Percentiles rank a stretch among this genome's conserved stretches.
phyloP scores from a whole-genome alignment of 176 grass and related monocot species.

The Dactylis glomerata region DNA sequence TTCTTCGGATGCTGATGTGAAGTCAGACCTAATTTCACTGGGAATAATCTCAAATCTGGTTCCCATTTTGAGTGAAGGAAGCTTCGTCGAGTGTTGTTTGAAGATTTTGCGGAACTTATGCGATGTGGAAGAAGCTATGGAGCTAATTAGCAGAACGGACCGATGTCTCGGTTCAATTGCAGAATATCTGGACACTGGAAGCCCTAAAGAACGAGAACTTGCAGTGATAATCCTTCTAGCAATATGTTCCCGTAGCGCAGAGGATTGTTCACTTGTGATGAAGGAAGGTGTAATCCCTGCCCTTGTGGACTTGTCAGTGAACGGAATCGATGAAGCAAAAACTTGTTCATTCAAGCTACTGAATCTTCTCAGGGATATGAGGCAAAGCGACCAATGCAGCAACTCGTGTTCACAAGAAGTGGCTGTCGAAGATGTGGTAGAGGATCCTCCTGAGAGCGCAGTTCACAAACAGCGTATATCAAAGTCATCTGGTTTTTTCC shows the following conservation, averaged over 20 bases:
- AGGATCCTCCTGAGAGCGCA: slow-evolving; percentile 30
- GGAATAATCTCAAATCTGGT: slow-evolving; percentile 64
- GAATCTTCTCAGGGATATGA: slow-evolving; percentile 71
- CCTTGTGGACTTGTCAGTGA: slow-evolving; percentile 77
- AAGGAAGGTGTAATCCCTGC: slow-evolving; percentile 93
- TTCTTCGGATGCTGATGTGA: slow-evolving; percentile 48
- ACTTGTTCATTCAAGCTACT: slow-evolving; percentile 60
- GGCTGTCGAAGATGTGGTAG: slow-evolving; percentile 9
- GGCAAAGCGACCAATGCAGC: slow-evolving; percentile 39
- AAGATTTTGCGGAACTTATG: slow-evolving; percentile 64
- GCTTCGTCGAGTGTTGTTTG: slow-evolving; percentile 54
- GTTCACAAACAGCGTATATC: slow-evolving; percentile 27
- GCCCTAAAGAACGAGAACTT: slow-evolving; percentile 58
- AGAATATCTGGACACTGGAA: slow-evolving; percentile 73
- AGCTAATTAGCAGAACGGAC: slow-evolving; percentile 46
- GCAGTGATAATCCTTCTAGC: slow-evolving; percentile 59
- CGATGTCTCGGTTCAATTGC: slow-evolving; percentile 61
- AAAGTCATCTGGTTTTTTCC: slow-evolving; percentile 66
- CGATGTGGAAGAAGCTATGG: slow-evolving; percentile 47
- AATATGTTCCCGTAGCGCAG: slow-evolving; percentile 54
- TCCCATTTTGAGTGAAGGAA: slow-evolving; percentile 59
- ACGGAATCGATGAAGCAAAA: slow-evolving; percentile 66
- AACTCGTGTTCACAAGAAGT: slow-evolving; percentile 51
- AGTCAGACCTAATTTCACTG: slow-evolving; percentile 51
- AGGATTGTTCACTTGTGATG: slow-evolving; percentile 74